Base-by-base conservation (phyloP, 805 yeast genomes). In the Candida corydali region DNA sequence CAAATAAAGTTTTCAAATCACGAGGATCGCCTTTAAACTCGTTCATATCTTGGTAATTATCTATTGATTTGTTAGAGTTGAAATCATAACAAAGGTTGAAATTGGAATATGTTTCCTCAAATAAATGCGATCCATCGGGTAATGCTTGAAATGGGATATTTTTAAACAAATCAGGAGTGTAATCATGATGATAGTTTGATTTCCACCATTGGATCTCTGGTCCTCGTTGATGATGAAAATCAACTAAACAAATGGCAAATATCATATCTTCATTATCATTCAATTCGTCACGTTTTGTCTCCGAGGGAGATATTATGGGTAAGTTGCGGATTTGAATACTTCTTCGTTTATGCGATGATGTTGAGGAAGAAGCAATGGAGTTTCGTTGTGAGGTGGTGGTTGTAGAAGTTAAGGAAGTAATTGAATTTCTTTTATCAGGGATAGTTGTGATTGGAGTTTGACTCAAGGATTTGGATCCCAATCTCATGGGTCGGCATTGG, bases 81-180 rank as follows among this genome's bases (percentile, higher is more conserved):
- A 76, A 78, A 54, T 87, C 87, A 52, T 78, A 85, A 5, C 83
- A 72, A 29, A 91, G 63, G 17, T 95, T 89, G 61, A 91, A 91
- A 54, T 86, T 86, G 17, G 95, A 82, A 52, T 89, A 87, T 1
- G 95, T 88, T 57, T 93, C 98, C 54, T 88, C 95, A 54, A 81
- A 91, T 16, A 89, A 71, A 57, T 93, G 98, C 2, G 94, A 82
- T 4, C 98, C 98, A 60, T 93, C 98, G 0, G 98, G 98, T 16
- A 93, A 64, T 1, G 96, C 95, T 55, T 89, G 97, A 53, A 93
- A 93, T 3, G 98, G 94, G 28, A 93, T 61, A 51, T 82, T 79
- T 8, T 93, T 88, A 89, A 96, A 93, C 14, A 83, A 61, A 24
- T 54, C 47, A 26, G 59, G 50, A 10, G 45, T 45, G 36, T 61